Conservation (phyloP, 371 early-diverging fungal species). For the Mortierella sp. region DNA sequence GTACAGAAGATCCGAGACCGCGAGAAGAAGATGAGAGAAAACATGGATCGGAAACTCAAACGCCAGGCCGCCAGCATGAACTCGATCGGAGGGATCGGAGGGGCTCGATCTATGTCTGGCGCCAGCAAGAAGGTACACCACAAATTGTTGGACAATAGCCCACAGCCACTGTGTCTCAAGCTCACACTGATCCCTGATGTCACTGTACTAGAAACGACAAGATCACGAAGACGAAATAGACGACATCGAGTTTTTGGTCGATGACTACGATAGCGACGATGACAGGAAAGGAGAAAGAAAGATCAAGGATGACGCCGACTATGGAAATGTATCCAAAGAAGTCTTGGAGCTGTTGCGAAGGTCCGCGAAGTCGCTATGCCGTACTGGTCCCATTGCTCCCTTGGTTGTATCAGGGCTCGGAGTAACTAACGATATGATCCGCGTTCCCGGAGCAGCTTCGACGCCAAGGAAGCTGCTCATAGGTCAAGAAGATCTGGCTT, state of each 20-base stretch:
- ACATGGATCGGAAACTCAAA: constrained; percentile 27
- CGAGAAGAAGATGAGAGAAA: constrained; percentile 43
- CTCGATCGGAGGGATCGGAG: constrained; percentile 5
- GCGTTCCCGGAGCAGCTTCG: constrained; percentile 6
- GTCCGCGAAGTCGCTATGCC: constrained; percentile 31
- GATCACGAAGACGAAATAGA: constrained; percentile 37
- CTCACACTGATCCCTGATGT: neutral
- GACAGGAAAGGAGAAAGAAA: constrained; percentile 33
- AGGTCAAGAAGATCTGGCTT: constrained; percentile 12
- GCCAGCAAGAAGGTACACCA: constrained; percentile 29
- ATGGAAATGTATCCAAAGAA: constrained; percentile 61
- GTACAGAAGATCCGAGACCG: constrained; percentile 36
- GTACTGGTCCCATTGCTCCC: too few relatives aligned
- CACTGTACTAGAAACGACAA: constrained; percentile 28
- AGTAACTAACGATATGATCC: constrained; percentile 5
- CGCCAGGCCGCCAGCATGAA: constrained; percentile 17
- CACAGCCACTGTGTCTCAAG: too few relatives aligned
- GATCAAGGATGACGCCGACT: constrained; percentile 4
- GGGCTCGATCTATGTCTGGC: constrained; percentile 7
- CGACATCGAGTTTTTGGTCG: constrained; percentile 69
- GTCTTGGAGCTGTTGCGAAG: constrained; percentile 65
- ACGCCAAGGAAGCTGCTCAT: constrained; percentile 24
- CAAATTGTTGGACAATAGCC: too few relatives aligned
- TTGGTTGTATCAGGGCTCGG: too few relatives aligned
- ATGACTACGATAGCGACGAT: constrained; percentile 74